Evolutionary conservation across 1,284 basidiomycete species (phyloP).

Genomic region (Tilletia walkeri): DNA sequence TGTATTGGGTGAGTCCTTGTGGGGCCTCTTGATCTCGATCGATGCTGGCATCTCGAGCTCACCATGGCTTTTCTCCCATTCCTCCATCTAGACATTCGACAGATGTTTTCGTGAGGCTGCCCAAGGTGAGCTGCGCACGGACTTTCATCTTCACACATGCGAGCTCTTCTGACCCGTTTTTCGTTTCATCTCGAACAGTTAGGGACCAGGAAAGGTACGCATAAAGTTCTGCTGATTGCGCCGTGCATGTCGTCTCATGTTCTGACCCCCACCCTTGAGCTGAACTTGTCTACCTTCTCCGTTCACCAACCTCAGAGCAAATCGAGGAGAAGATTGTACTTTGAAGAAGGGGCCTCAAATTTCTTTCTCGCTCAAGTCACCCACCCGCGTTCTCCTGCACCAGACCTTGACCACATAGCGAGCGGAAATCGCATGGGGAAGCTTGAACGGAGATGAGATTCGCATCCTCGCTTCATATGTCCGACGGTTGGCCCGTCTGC

Average conservation of each 20-base stretch:
- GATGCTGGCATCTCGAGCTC: not conserved
- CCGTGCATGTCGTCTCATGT: too few relatives aligned
- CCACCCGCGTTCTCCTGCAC: too few relatives aligned
- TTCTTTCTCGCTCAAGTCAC: not conserved
- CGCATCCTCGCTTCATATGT: too few relatives aligned
- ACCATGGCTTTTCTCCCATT: not conserved
- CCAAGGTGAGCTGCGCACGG: constrained; percentile 74
- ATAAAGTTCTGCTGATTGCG: not conserved
- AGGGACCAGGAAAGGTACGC: not conserved
- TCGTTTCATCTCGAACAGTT: not conserved
- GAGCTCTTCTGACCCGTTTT: not conserved
- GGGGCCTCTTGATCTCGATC: not conserved
- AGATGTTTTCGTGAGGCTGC: constrained; percentile 75
- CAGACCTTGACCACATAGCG: too few relatives aligned
- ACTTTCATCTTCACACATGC: constrained; percentile 56
- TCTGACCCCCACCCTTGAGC: not conserved
- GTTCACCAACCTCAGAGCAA: constrained; percentile 1
- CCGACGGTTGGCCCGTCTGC: too few relatives aligned
- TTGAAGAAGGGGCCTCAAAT: not conserved
- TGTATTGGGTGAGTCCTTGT: constrained; percentile 63
- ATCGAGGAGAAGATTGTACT: constrained; percentile 17
- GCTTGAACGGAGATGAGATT: too few relatives aligned
- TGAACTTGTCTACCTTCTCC: not conserved
- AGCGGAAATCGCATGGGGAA: too few relatives aligned
- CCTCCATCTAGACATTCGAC: constrained; percentile 65